These are phyloP conservation scores for Melampsora larici-populina DNA, from an alignment of 1,284 basidiomycete genomes.

Conservation along the genomic window DNA sequence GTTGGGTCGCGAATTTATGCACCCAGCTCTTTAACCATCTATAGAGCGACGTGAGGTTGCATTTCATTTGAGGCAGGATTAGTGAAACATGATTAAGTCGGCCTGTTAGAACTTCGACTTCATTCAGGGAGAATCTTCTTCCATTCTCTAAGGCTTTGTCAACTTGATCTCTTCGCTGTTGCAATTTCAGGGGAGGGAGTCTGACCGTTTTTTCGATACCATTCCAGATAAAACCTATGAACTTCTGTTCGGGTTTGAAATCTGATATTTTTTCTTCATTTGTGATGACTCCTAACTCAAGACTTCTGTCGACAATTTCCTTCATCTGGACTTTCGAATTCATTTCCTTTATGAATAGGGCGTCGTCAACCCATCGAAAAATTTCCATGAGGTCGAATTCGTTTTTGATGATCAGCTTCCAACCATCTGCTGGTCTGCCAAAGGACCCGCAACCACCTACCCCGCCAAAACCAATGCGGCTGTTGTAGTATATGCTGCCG, in stretches of 20 bases:
- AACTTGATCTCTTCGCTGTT: background rate
- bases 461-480: background rate
- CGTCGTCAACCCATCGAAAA: too few relatives aligned
- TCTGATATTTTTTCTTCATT: background rate
- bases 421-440: background rate
- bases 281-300: background rate
- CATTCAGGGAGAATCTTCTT: background rate
- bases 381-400: too few relatives aligned
- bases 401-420: background rate
- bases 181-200: background rate
- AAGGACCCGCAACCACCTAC: slow-evolving; percentile 1
- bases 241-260: too few relatives aligned
- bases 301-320: background rate
- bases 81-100: background rate
- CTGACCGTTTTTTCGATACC: background rate
- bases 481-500: background rate
- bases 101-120: background rate
- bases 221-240: background rate
- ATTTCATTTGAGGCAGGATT: slow-evolving; percentile 5
- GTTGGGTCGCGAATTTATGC: background rate
- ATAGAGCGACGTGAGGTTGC: background rate
- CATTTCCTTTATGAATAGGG: too few relatives aligned
- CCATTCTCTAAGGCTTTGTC: background rate
- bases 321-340: background rate
- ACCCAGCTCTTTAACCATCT: background rate